A percentile compares a stretch with the other conserved stretches of the same genome.
phyloP scores from a whole-genome alignment of 2,329 filamentous ascomycete species.

The Exophiala viscosa region DNA sequence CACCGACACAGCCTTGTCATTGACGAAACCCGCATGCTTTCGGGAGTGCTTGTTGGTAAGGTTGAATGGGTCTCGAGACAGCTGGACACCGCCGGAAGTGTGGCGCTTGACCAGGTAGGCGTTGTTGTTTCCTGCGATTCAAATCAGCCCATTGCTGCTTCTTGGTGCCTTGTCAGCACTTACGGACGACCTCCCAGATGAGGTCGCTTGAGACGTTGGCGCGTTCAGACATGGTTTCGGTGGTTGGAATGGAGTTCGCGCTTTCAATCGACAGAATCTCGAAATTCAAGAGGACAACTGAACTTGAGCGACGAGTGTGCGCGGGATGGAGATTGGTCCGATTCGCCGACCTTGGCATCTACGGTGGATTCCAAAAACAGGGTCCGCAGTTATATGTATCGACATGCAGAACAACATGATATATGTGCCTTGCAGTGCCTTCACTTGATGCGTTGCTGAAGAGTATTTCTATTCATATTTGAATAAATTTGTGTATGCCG shows the following conservation, averaged over 20 bases:
- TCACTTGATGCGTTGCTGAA: no score
- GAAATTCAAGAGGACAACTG: no score
- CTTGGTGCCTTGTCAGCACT: constrained; percentile 49
- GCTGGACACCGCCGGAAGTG: constrained; percentile 71
- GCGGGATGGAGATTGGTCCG: no score
- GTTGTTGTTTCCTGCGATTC: constrained; percentile 73
- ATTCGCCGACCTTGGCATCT: no score
- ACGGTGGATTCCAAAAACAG: no score
- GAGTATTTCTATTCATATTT: no score
- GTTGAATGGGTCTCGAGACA: constrained; percentile 94
- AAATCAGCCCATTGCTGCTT: background rate
- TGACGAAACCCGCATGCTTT: constrained; percentile 92
- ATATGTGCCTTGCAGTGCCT: no score
- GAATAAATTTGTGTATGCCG: no score
- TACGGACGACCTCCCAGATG: constrained; percentile 93
- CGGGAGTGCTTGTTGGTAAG: constrained; percentile 84
- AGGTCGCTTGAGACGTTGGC: constrained; percentile 84
- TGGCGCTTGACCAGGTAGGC: constrained; percentile 89
- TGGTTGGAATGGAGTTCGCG: constrained; percentile 3
- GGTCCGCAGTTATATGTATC: no score
- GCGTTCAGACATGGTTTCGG: constrained; percentile 42
- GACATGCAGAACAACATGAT: no score
- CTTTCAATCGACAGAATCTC: background rate
- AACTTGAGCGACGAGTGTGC: no score
- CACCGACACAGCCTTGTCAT: constrained; percentile 89